Percentiles rank a stretch among this genome's conserved stretches.
These are phyloP conservation scores for Bruguiera gymnorhiza DNA, from an alignment of 345 rosid species.

Conservation along the genomic window DNA sequence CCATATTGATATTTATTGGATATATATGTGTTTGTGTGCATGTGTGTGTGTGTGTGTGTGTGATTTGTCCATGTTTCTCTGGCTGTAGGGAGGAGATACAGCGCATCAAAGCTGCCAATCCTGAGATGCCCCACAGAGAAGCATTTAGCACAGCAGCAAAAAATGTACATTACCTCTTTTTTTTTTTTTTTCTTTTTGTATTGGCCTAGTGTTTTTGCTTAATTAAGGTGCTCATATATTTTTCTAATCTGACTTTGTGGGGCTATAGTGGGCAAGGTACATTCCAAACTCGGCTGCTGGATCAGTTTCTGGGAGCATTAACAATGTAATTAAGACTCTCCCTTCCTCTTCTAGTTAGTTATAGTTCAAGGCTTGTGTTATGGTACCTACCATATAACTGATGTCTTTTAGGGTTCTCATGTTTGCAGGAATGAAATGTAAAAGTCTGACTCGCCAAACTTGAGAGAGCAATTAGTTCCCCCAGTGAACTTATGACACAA, in stretches of 20 bases:
- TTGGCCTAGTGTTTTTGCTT: background rate
- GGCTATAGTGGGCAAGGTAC: conserved; percentile 85
- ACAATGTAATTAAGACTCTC: conserved; percentile 34
- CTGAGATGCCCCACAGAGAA: conserved; percentile 94
- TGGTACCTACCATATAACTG: too few relatives aligned
- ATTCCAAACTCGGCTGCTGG: conserved; percentile 66
- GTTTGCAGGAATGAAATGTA: too few relatives aligned
- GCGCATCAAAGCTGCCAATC: conserved; percentile 92
- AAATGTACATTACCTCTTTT: conserved; percentile 43
- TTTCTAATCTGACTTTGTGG: background rate
- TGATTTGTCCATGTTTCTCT: background rate
- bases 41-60: background rate
- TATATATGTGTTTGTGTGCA: background rate
- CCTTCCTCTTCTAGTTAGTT: background rate
- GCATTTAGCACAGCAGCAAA: conserved; percentile 97
- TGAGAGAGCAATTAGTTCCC: too few relatives aligned
- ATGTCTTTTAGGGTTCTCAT: too few relatives aligned
- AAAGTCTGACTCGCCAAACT: too few relatives aligned
- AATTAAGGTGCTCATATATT: background rate
- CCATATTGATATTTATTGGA: background rate
- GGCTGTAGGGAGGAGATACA: conserved; percentile 85
- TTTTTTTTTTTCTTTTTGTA: background rate
- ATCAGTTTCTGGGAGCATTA: conserved; percentile 53
- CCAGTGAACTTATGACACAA: too few relatives aligned
- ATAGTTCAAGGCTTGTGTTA: background rate